Percentiles rank a stretch among this genome's conserved stretches.
Conservation (phyloP, 805 yeast genomes). For the Yarrowia sp. region DNA sequence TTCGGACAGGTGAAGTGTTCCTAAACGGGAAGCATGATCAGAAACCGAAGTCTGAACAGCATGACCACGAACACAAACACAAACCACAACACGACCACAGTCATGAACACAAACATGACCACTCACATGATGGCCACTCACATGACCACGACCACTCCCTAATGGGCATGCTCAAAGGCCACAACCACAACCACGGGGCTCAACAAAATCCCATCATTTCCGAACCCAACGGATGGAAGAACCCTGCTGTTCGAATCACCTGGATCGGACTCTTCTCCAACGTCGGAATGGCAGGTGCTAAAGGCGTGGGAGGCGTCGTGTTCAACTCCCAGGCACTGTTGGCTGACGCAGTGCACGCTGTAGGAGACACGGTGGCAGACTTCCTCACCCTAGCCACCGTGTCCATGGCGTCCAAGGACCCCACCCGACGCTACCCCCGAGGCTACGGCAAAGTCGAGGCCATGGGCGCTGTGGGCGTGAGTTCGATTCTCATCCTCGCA, state of each 20-base stretch:
- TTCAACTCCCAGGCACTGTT: slow-evolving; percentile 94
- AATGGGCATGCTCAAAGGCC: slow-evolving; percentile 40
- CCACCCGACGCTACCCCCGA: slow-evolving; percentile 69
- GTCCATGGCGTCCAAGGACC: slow-evolving; percentile 68
- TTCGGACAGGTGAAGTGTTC: background rate
- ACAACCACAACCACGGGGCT: slow-evolving; percentile 43
- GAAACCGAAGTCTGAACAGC: background rate
- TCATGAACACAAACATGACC: background rate
- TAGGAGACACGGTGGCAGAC: slow-evolving; percentile 89
- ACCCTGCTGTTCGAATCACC: slow-evolving; percentile 92
- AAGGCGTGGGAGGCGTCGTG: slow-evolving; percentile 85
- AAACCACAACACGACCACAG: background rate
- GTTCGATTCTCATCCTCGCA: slow-evolving; percentile 81
- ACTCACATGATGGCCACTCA: slow-evolving; percentile 32
- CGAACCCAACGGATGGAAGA: slow-evolving; percentile 54
- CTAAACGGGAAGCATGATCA: background rate
- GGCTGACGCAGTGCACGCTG: slow-evolving; percentile 95
- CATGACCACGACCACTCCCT: slow-evolving; percentile 41
- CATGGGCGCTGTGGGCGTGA: slow-evolving; percentile 87
- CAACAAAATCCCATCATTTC: slow-evolving; percentile 43
- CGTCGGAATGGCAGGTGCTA: slow-evolving; percentile 82
- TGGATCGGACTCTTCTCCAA: slow-evolving; percentile 89
- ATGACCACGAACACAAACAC: background rate
- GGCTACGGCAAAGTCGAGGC: slow-evolving; percentile 96
- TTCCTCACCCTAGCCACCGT: slow-evolving; percentile 89